Evolutionary conservation across 768 basidiomycete genomes (phyloP), one percentile per base, ranked within the genome.

Genomic region (Pleurotus eryngii): DNA sequence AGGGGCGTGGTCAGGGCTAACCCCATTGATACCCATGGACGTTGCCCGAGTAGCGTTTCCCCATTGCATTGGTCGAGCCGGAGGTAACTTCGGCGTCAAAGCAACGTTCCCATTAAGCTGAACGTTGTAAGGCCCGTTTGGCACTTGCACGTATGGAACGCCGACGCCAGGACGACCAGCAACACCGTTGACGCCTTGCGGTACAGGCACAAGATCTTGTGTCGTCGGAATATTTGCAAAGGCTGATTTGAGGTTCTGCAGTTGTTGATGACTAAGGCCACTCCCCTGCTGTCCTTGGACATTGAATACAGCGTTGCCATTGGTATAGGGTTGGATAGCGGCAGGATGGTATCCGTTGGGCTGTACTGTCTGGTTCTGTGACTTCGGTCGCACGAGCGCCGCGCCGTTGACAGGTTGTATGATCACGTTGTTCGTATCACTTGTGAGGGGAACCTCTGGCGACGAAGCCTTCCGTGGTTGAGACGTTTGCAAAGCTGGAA

Each of bases 161-260:
- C 37, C 49, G 11, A 59, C 51, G 18, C 43, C 56, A 5, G 18
- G 27, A 40, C 61, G 61, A 30, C 55, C 58, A 45, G 18, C 40
- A 15, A 49, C 55, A 37, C 70, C 72, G 46, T 75, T 76, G 12
- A 68, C 63, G 30, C 67, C 63, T 24, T 42, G 51, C 9, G 15
- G 76, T 54, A 74, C 64, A 42, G 68, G 62, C 54, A 73, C 72
- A 38, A 76, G 62, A 45, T 79, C 80, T 58, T 73, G 75, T 15
- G 67, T 70, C 54, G 69, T 71, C 37, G 63, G 64, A 60, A 75
- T 65, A 55, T 67, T 75, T 3, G 78, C 79, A 57, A 85, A 80
- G 3, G 79, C 82, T 7, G 79, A 70, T 69, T 86, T 86, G 42
- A 87, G 63, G 55, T 73, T 78, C 66, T 85, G 83, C 67, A 87